Conservation (phyloP, 495 filamentous ascomycete genomes). For the Penicillium macrosclerotiorum region DNA sequence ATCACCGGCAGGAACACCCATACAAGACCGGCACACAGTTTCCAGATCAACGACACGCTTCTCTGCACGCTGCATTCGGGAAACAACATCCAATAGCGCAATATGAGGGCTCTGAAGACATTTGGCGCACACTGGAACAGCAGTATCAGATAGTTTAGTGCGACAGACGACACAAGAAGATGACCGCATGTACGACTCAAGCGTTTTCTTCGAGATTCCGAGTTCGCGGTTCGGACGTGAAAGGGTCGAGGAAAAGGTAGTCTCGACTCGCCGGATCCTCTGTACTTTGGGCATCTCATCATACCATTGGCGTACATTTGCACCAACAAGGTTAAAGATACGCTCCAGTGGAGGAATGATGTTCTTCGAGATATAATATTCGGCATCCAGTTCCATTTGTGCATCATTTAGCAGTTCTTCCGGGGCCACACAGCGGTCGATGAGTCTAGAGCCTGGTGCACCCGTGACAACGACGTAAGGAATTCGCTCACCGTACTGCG, state of each 20-base stretch:
- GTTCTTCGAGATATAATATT: constrained; percentile 97
- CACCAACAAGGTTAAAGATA: constrained; percentile 96
- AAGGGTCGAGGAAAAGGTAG: background rate
- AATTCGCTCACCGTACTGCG: constrained; percentile 92
- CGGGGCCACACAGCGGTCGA: constrained; percentile 88
- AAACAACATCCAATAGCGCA: constrained; percentile 61
- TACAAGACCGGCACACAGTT: constrained; percentile 78
- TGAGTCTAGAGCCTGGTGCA: constrained; percentile 77
- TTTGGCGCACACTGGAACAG: constrained; percentile 54
- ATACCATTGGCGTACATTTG: constrained; percentile 88
- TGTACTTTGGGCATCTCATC: constrained; percentile 95
- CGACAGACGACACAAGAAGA: constrained; percentile 77
- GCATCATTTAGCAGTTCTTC: constrained; percentile 76
- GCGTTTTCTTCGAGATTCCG: constrained; percentile 22
- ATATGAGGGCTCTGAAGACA: constrained; percentile 58
- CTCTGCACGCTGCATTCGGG: constrained; percentile 60
- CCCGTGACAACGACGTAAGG: constrained; percentile 92
- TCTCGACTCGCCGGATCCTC: constrained; percentile 60
- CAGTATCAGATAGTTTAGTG: constrained; percentile 55
- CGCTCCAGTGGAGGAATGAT: constrained; percentile 91
- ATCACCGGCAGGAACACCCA: constrained; percentile 66
- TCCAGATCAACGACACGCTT: constrained; percentile 63
- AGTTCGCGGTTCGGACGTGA: background rate
- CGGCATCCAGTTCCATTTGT: constrained; percentile 81
- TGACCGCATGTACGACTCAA: constrained; percentile 85